Conservation (phyloP, 75 land plant genomes). For the Chamaecyparis obtusa region DNA sequence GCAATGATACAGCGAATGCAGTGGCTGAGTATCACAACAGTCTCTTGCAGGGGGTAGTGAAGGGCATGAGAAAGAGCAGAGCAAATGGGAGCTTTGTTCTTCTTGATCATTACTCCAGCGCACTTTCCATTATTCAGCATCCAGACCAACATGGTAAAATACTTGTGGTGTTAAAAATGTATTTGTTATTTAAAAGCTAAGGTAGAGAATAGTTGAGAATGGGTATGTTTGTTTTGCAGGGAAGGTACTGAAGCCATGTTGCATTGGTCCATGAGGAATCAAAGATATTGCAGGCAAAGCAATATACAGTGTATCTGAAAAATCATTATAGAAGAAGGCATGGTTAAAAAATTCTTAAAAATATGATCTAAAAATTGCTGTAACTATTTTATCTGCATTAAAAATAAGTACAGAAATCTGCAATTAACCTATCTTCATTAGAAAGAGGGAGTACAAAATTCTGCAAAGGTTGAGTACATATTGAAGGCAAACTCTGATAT, state of each 20-base stretch:
- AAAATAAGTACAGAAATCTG: too few relatives aligned
- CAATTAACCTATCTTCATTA: too few relatives aligned
- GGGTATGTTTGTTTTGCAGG: not conserved
- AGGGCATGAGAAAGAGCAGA: conserved; percentile 2
- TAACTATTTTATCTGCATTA: too few relatives aligned
- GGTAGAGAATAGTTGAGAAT: not conserved
- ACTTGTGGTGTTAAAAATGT: not conserved
- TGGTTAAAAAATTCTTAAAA: too few relatives aligned
- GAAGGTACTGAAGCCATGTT: conserved; percentile 27
- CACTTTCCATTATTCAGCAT: not conserved
- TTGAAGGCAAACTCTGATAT: too few relatives aligned
- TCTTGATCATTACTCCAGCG: conserved; percentile 9
- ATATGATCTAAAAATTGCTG: too few relatives aligned
- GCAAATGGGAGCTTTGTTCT: not conserved
- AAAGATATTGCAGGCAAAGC: too few relatives aligned
- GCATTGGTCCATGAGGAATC: conserved; percentile 8
- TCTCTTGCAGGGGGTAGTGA: conserved; percentile 6
- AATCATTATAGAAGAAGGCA: too few relatives aligned
- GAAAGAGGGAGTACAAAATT: too few relatives aligned
- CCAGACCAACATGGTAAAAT: not conserved
- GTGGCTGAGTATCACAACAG: conserved; percentile 17
- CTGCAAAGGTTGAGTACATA: too few relatives aligned
- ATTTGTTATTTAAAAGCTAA: not conserved
- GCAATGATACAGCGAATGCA: not conserved
- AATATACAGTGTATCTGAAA: too few relatives aligned